Evolutionary conservation across 2,329 filamentous ascomycete species (phyloP).

Genomic region (Domatiomyces globalis): DNA sequence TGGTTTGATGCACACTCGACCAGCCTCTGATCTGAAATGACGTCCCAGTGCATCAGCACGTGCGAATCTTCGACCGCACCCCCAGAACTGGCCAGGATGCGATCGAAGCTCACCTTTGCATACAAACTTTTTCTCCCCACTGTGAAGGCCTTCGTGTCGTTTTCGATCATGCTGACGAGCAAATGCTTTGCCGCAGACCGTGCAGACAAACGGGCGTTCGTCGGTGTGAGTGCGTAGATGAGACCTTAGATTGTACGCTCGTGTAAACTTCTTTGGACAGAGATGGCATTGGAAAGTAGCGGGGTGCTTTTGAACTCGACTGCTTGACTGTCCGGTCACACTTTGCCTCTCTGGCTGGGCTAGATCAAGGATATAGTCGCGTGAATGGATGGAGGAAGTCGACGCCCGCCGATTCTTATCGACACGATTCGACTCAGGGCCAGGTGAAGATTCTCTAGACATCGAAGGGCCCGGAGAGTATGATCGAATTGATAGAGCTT

Average conservation of each 20-base stretch:
- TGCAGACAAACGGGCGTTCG: conserved; percentile 92
- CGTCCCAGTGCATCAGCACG: conserved; percentile 87
- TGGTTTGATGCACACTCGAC: conserved; percentile 93
- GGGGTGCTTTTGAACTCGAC: conserved; percentile 91
- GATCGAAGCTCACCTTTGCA: conserved; percentile 77
- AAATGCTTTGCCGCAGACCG: conserved; percentile 92
- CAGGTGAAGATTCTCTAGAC: conserved; percentile 33
- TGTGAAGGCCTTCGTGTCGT: conserved; percentile 88
- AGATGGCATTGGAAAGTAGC: conserved; percentile 90
- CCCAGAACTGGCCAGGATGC: conserved; percentile 62
- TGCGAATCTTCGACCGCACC: conserved; percentile 82
- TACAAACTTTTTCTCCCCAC: conserved; percentile 96
- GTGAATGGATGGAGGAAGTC: conserved; percentile 38
- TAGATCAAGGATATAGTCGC: conserved; percentile 74
- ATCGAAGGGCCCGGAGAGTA: conserved; percentile 29
- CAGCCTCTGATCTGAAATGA: conserved; percentile 91
- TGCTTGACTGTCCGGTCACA: conserved; percentile 43
- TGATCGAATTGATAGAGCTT: conserved; percentile 26
- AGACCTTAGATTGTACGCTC: conserved; percentile 90
- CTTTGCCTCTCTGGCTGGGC: conserved; percentile 62
- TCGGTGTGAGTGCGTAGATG: conserved; percentile 94
- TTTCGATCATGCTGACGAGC: conserved; percentile 95
- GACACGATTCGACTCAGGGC: conserved; percentile 17
- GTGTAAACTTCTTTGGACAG: conserved; percentile 89
- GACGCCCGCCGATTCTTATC: conserved; percentile 30